Conservation (phyloP, 257 asterid species). For the Salvia hispanica region DNA sequence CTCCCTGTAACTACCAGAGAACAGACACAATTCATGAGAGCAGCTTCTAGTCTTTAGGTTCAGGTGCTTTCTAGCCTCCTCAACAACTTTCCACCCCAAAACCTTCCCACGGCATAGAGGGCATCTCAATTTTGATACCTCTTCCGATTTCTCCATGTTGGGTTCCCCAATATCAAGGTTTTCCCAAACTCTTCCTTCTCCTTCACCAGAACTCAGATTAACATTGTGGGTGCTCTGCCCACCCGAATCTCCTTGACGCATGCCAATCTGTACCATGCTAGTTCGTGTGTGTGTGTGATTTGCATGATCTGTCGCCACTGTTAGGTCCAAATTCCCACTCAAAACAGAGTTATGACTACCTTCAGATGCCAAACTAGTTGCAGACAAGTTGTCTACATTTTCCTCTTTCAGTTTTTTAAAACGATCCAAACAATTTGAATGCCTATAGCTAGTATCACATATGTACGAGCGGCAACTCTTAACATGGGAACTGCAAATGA, state of each 20-base stretch:
- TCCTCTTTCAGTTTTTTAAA: constrained; percentile 70
- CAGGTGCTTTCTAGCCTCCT: constrained; percentile 75
- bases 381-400: constrained; percentile 37
- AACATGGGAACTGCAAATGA: constrained; percentile 82
- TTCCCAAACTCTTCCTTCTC: constrained; percentile 35
- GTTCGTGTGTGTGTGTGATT: constrained; percentile 16
- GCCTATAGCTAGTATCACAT: constrained; percentile 93
- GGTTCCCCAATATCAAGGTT: constrained; percentile 39
- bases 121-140: constrained; percentile 57
- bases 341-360: constrained; percentile 12
- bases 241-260: constrained; percentile 16
- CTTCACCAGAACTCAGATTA: constrained; percentile 30
- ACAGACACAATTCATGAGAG: constrained; percentile 76
- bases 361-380: constrained; percentile 27
- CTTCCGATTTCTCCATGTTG: constrained; percentile 40
- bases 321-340: constrained; percentile 31
- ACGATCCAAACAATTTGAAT: constrained; percentile 89
- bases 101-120: constrained; percentile 88
- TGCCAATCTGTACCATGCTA: constrained; percentile 3
- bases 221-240: constrained; percentile 17
- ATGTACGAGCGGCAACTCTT: constrained; percentile 88
- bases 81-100: constrained; percentile 76
- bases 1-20: constrained; percentile 68
- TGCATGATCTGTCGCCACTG: constrained; percentile 26
- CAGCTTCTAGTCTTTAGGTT: constrained; percentile 73